phyloP scores from a whole-genome alignment of 1,139 yeast genomes.

The Geotrichum klebahnii region DNA sequence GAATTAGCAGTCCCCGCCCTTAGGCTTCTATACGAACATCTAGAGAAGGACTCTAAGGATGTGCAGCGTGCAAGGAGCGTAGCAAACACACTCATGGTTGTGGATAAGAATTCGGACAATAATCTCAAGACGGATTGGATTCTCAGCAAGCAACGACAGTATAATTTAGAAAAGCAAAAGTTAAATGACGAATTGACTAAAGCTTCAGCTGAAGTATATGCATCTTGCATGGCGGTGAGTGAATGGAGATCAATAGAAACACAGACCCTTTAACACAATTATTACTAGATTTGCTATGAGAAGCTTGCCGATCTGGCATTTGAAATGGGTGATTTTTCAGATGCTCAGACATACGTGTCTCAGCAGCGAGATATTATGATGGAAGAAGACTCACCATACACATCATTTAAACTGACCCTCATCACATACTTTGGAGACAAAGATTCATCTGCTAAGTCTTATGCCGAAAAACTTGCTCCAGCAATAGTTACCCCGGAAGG shows the following conservation, averaged over 20 bases:
- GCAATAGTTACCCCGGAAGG: conserved; percentile 4
- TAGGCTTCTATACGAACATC: conserved; percentile 1
- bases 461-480: conserved; percentile 11
- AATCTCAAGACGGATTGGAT: conserved; percentile 10
- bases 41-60: conserved; percentile 4
- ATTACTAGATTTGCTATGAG: conserved; percentile 3
- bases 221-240: conserved; percentile 15
- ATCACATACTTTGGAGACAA: conserved; percentile 8
- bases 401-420: conserved; percentile 3
- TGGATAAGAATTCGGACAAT: background rate
- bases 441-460: conserved; percentile 9
- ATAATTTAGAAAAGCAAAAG: background rate
- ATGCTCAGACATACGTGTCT: conserved; percentile 12
- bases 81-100: background rate
- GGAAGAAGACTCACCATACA: background rate
- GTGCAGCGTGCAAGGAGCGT: conserved; percentile 4
- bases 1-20: conserved; percentile 7
- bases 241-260: no score
- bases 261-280: no score
- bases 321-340: conserved; percentile 15
- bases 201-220: conserved; percentile 10
- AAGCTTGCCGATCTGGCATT: conserved; percentile 15
- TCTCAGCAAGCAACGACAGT: background rate
- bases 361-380: conserved; percentile 13
- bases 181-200: background rate